phyloP scores from a whole-genome alignment of 2,329 filamentous ascomycete species.

The Metarhizium sp. region DNA sequence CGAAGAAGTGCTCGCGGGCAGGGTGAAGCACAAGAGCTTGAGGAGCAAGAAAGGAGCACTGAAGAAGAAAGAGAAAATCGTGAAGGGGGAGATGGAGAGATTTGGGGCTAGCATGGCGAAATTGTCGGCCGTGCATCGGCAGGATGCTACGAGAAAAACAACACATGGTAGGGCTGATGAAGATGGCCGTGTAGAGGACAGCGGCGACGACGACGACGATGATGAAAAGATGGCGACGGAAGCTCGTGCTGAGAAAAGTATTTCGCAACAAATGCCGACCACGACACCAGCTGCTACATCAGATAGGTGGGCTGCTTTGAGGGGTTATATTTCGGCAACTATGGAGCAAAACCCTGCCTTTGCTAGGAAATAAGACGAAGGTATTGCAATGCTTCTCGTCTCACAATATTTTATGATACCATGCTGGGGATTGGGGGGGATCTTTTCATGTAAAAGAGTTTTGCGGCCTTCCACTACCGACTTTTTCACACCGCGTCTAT shows the following conservation, averaged over 20 bases:
- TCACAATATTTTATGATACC: neutral
- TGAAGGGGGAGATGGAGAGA: constrained; percentile 70
- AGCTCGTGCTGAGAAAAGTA: neutral
- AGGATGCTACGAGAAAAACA: neutral
- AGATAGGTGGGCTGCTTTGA: constrained; percentile 69
- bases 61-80: constrained; percentile 73
- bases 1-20: constrained; percentile 38
- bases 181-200: constrained; percentile 5
- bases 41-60: constrained; percentile 68
- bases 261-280: neutral
- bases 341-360: constrained; percentile 87
- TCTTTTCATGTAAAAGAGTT: neutral
- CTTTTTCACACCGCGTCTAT: too few relatives aligned
- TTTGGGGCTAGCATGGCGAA: constrained; percentile 78
- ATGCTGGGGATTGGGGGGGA: neutral
- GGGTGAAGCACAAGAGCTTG: constrained; percentile 65
- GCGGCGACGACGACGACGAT: neutral
- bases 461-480: neutral
- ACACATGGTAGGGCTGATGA: constrained; percentile 6
- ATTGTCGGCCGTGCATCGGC: constrained; percentile 38
- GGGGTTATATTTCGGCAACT: constrained; percentile 74
- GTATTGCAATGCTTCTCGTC: neutral
- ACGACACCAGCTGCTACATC: constrained; percentile 30
- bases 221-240: constrained; percentile 10
- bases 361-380: constrained; percentile 12